phyloP scores from a whole-genome alignment of 129 eudicot genomes.

The Erigeron canadensis region DNA sequence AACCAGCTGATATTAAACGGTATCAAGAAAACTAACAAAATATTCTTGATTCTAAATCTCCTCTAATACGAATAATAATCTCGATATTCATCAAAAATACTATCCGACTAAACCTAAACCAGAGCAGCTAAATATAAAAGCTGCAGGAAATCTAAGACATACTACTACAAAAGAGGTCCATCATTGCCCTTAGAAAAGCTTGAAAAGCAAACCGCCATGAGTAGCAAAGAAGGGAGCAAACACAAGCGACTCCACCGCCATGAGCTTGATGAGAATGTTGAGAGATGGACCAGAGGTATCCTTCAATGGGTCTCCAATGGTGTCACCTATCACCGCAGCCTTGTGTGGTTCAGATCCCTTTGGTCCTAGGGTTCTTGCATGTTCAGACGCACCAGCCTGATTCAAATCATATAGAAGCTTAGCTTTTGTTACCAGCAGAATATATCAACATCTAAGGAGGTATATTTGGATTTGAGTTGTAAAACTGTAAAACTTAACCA shows the following conservation, averaged over 20 bases:
- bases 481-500: background rate
- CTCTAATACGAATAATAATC: conserved; percentile 14
- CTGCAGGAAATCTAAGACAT: conserved; percentile 20
- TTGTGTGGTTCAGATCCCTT: conserved; percentile 82
- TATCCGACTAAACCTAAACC: conserved; percentile 25
- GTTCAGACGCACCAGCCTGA: conserved; percentile 82
- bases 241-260: conserved; percentile 80
- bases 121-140: conserved; percentile 2
- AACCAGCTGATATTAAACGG: conserved; percentile 7
- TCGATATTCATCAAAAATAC: conserved; percentile 34
- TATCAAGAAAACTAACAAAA: conserved; percentile 25
- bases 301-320: conserved; percentile 73
- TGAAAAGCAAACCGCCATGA: conserved; percentile 71
- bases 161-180: conserved; percentile 22
- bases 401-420: conserved; percentile 3
- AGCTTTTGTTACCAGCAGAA: conserved; percentile 1
- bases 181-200: conserved; percentile 27
- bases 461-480: too few relatives aligned
- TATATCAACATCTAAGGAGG: background rate
- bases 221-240: conserved; percentile 85
- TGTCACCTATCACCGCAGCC: conserved; percentile 84
- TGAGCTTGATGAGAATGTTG: conserved; percentile 80
- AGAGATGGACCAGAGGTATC: conserved; percentile 88
- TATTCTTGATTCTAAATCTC: conserved; percentile 8
- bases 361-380: conserved; percentile 70